phyloP scores from a whole-genome alignment of 495 filamentous ascomycete species.

The Schizothecium vesticola region DNA sequence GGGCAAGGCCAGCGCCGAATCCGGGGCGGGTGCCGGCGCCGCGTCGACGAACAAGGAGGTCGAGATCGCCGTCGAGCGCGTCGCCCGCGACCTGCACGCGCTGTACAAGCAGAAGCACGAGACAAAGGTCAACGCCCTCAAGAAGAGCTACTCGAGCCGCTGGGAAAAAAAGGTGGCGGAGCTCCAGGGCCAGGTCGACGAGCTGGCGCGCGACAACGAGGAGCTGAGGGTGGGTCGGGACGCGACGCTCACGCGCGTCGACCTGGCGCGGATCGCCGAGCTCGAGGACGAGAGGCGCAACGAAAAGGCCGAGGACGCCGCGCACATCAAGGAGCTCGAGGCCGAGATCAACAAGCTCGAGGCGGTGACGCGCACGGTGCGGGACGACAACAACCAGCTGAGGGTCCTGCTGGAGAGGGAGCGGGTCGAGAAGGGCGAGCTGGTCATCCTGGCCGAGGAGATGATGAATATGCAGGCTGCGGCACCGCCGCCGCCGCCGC shows the following conservation, averaged over 20 bases:
- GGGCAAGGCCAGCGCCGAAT: conserved; percentile 40
- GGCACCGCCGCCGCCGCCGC: conserved; percentile 8
- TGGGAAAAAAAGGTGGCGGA: conserved; percentile 81
- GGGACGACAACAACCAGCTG: conserved; percentile 59
- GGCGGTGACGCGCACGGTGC: conserved; percentile 59
- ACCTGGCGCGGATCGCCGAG: conserved; percentile 41
- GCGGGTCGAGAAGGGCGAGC: conserved; percentile 84
- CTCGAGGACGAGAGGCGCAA: conserved; percentile 45
- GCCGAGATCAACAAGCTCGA: conserved; percentile 66
- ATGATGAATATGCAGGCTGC: conserved; percentile 57
- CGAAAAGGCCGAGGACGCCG: conserved; percentile 45
- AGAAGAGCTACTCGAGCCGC: conserved; percentile 87
- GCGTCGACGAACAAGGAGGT: conserved; percentile 47
- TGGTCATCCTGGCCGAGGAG: conserved; percentile 89
- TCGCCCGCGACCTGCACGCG: conserved; percentile 80
- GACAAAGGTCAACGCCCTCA: conserved; percentile 85
- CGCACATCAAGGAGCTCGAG: conserved; percentile 53
- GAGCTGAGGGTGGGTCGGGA: conserved; percentile 61
- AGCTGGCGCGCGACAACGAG: conserved; percentile 66
- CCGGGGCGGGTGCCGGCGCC: conserved; percentile 18
- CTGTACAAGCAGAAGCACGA: conserved; percentile 98
- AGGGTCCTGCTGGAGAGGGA: conserved; percentile 65
- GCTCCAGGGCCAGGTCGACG: conserved; percentile 63
- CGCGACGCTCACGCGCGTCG: conserved; percentile 56
- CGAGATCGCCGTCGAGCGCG: conserved; percentile 85